These are phyloP conservation scores for Metschnikowia bowlesiae DNA, from an alignment of 805 yeast genomes.

Conservation along the genomic window DNA sequence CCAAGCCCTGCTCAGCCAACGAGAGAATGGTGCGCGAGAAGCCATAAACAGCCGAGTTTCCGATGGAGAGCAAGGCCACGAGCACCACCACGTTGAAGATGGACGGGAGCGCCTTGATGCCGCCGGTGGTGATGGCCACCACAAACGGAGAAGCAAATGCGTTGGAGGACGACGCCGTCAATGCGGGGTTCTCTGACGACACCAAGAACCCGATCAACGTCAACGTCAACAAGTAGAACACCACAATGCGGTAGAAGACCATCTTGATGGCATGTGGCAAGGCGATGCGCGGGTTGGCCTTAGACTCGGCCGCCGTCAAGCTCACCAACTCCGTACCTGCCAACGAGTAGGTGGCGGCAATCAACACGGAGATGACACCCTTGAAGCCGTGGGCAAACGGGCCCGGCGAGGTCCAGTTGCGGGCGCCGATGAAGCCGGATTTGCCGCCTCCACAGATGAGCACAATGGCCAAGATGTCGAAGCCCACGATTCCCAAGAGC, in stretches of 20 bases:
- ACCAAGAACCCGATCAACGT: constrained; percentile 39
- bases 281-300: constrained; percentile 34
- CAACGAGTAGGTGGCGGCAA: constrained; percentile 39
- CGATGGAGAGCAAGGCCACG: constrained; percentile 39
- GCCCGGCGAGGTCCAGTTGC: constrained; percentile 35
- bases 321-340: constrained; percentile 43
- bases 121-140: constrained; percentile 38
- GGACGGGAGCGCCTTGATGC: constrained; percentile 39
- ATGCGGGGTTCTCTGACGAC: constrained; percentile 25
- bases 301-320: constrained; percentile 34
- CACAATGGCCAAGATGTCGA: constrained; percentile 36
- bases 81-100: constrained; percentile 40
- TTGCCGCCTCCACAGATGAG: constrained; percentile 39
- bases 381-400: constrained; percentile 34
- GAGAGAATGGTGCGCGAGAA: constrained; percentile 39
- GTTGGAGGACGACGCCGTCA: constrained; percentile 23
- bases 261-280: constrained; percentile 41
- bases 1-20: constrained; percentile 38
- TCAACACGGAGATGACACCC: constrained; percentile 35
- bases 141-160: constrained; percentile 41
- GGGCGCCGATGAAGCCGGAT: constrained; percentile 35
- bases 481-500: constrained; percentile 37
- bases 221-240: constrained; percentile 39
- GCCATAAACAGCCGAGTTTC: constrained; percentile 42
- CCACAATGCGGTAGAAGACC: constrained; percentile 39